These are phyloP conservation scores for Houttuynia cordata DNA, from an alignment of 164 flowering plant species.

Conservation along the genomic window DNA sequence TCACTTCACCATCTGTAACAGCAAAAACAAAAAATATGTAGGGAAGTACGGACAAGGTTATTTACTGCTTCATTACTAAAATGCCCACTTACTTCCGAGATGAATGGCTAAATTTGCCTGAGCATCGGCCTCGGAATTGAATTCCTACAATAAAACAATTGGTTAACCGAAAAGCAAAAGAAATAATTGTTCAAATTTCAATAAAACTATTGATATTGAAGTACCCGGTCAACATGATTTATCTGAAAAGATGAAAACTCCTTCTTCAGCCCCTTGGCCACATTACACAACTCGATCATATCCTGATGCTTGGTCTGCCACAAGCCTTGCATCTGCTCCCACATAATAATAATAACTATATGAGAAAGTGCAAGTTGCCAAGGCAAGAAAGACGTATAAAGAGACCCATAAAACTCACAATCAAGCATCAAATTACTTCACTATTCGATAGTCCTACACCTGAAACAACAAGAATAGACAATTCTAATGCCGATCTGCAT, in stretches of 20 bases:
- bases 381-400: too few relatives aligned
- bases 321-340: constrained; percentile 47
- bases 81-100: constrained; percentile 40
- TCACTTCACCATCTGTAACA: constrained; percentile 49
- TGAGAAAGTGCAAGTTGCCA: too few relatives aligned
- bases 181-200: too few relatives aligned
- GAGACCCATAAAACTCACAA: too few relatives aligned
- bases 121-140: constrained; percentile 76
- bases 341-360: too few relatives aligned
- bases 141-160: constrained; percentile 20
- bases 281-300: constrained; percentile 37
- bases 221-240: constrained; percentile 61
- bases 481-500: too few relatives aligned
- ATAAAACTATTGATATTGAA: neutral
- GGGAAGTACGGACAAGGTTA: neutral
- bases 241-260: constrained; percentile 51
- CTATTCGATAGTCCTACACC: too few relatives aligned
- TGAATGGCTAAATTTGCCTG: constrained; percentile 59
- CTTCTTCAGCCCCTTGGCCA: constrained; percentile 43
- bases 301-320: constrained; percentile 57
- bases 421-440: too few relatives aligned
- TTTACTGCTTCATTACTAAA: neutral
- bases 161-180: too few relatives aligned
- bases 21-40: neutral
- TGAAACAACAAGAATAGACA: too few relatives aligned